Percentiles rank a stretch among this genome's conserved stretches.
These are phyloP conservation scores for Aspergillus campestris DNA, from an alignment of 495 filamentous ascomycete genomes.

Conservation along the genomic window DNA sequence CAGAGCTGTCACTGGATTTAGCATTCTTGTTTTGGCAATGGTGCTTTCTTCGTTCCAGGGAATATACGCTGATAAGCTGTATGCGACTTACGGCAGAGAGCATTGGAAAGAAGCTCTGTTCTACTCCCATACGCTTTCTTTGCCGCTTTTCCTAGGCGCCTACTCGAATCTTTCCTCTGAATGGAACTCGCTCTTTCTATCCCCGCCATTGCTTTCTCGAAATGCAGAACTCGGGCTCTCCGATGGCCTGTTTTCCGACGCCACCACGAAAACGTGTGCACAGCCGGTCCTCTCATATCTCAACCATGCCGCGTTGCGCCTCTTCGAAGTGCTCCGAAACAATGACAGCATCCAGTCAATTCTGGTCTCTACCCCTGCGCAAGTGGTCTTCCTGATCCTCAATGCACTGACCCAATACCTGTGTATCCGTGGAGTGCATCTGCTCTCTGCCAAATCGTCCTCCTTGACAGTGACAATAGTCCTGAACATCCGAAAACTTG, in stretches of 20 bases:
- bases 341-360: constrained; percentile 8
- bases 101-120: constrained; percentile 97
- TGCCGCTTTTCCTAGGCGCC: constrained; percentile 56
- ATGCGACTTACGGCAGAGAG: constrained; percentile 64
- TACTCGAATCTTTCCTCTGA: constrained; percentile 37
- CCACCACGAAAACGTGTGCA: too few relatives aligned
- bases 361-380: constrained; percentile 51
- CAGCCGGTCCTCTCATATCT: background rate
- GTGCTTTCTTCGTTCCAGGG: constrained; percentile 89
- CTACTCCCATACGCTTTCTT: constrained; percentile 74
- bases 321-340: constrained; percentile 7
- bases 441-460: constrained; percentile 74
- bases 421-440: constrained; percentile 91
- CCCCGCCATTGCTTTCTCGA: constrained; percentile 30
- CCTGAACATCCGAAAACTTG: constrained; percentile 90
- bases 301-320: background rate
- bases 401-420: constrained; percentile 90
- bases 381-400: constrained; percentile 60
- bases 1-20: constrained; percentile 65
- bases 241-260: too few relatives aligned
- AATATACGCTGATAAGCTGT: constrained; percentile 85
- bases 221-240: too few relatives aligned
- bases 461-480: constrained; percentile 94
- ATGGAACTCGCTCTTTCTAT: constrained; percentile 39
- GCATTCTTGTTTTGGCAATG: constrained; percentile 81